phyloP scores from a whole-genome alignment of 2,329 filamentous ascomycete species.

The Colletotrichum kahawae region DNA sequence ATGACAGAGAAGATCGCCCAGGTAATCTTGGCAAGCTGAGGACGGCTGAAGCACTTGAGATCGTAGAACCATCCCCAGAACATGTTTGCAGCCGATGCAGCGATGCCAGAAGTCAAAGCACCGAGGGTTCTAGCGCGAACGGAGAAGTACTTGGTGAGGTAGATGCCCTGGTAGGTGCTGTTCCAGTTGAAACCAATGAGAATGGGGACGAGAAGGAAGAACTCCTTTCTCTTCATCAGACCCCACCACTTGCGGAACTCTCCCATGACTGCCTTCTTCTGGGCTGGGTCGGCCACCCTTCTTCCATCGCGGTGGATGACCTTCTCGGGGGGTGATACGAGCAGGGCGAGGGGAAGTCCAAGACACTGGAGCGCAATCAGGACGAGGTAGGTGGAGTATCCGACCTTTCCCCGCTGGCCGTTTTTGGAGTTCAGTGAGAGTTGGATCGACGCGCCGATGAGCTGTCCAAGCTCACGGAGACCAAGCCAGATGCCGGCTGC shows the following conservation, averaged over 20 bases:
- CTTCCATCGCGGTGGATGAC: constrained; percentile 43
- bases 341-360: constrained; percentile 47
- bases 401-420: constrained; percentile 48
- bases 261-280: constrained; percentile 40
- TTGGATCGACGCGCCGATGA: constrained; percentile 56
- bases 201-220: constrained; percentile 53
- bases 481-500: constrained; percentile 57
- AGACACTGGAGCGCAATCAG: constrained; percentile 50
- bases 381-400: constrained; percentile 44
- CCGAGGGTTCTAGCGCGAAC: constrained; percentile 52
- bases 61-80: constrained; percentile 58
- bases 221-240: constrained; percentile 46
- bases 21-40: constrained; percentile 44
- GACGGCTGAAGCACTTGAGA: constrained; percentile 43
- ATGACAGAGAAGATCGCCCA: constrained; percentile 44
- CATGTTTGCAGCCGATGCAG: constrained; percentile 48
- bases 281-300: constrained; percentile 32
- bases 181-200: constrained; percentile 57
- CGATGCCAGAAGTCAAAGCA: constrained; percentile 49
- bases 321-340: constrained; percentile 50
- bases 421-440: constrained; percentile 52
- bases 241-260: constrained; percentile 41
- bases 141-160: constrained; percentile 57
- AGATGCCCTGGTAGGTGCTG: constrained; percentile 54
- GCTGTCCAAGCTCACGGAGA: constrained; percentile 55